Percentiles rank a stretch among this genome's conserved stretches.
These are phyloP conservation scores for Cytospora paraplurivora DNA, from an alignment of 2,329 filamentous ascomycete genomes.

Conservation along the genomic window DNA sequence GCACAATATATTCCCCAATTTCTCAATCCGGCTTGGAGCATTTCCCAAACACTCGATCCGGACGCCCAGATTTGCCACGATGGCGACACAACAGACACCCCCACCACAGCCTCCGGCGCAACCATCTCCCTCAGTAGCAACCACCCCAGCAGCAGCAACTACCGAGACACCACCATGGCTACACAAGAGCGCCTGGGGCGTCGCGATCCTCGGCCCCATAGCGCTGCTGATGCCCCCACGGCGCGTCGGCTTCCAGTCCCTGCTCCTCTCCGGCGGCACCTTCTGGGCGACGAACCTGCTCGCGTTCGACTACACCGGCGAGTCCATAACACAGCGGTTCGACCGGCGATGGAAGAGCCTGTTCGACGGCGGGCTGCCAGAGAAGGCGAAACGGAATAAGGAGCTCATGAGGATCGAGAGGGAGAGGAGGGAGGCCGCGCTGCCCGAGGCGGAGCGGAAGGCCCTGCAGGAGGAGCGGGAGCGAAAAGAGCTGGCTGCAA, in stretches of 20 bases:
- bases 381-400: conserved; percentile 53
- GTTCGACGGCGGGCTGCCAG: conserved; percentile 57
- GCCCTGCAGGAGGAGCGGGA: conserved; percentile 34
- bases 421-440: conserved; percentile 40
- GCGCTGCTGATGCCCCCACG: conserved; percentile 56
- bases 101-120: conserved; percentile 18
- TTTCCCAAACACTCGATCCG: background rate
- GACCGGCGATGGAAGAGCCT: conserved; percentile 47
- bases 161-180: conserved; percentile 39
- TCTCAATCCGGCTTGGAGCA: too few species aligned
- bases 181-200: conserved; percentile 52
- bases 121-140: conserved; percentile 1
- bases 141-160: conserved; percentile 9
- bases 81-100: conserved; percentile 25
- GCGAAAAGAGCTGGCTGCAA: conserved; percentile 28
- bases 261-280: conserved; percentile 52
- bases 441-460: conserved; percentile 38
- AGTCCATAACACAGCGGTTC: conserved; percentile 53
- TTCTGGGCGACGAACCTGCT: conserved; percentile 59
- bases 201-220: conserved; percentile 50
- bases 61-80: background rate
- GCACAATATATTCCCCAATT: too few species aligned
- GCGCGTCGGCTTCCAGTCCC: conserved; percentile 52
- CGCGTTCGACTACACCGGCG: conserved; percentile 58
- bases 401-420: conserved; percentile 50